These are phyloP conservation scores for Eutrema japonicum DNA, from an alignment of 345 rosid genomes.

Conservation along the genomic window DNA sequence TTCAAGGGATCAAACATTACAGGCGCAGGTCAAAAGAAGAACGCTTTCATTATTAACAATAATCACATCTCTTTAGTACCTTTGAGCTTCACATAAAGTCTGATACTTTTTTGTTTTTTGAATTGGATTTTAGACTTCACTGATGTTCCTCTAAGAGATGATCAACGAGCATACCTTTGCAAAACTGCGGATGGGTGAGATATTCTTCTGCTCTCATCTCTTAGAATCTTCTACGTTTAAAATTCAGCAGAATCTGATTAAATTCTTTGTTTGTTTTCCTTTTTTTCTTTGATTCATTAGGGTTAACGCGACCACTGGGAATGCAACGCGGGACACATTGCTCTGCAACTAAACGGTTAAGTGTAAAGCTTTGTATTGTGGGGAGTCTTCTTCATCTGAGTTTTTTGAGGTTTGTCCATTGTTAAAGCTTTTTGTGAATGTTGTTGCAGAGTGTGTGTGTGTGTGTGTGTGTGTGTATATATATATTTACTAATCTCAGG, in stretches of 20 bases:
- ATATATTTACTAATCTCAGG: slow-evolving; percentile 24
- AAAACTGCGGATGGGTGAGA: slow-evolving; percentile 83
- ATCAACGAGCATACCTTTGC: slow-evolving; percentile 86
- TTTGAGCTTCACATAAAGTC: slow-evolving; percentile 2
- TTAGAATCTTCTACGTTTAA: slow-evolving; percentile 8
- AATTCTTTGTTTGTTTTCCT: not conserved
- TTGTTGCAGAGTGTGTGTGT: slow-evolving; percentile 9
- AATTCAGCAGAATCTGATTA: not conserved
- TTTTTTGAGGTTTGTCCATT: slow-evolving; percentile 17
- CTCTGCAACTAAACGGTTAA: slow-evolving; percentile 63
- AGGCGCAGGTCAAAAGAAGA: slow-evolving; percentile 69
- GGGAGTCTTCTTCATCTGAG: slow-evolving; percentile 16
- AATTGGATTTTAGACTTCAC: slow-evolving; percentile 70
- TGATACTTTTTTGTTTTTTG: slow-evolving; percentile 11
- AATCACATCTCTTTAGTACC: slow-evolving; percentile 6
- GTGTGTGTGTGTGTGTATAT: too few species aligned
- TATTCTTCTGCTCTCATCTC: not conserved
- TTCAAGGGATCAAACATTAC: slow-evolving; percentile 84
- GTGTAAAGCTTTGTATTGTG: slow-evolving; percentile 10
- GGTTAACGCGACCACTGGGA: slow-evolving; percentile 79
- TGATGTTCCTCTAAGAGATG: slow-evolving; percentile 90
- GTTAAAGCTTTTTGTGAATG: slow-evolving; percentile 9
- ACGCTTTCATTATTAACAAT: not conserved
- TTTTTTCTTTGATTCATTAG: slow-evolving; percentile 39
- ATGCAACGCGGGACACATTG: slow-evolving; percentile 78